Evolutionary conservation across 306 rosid genomes (phyloP), one percentile per base, ranked within the genome.

Genomic region (Mimosa bimucronata): DNA sequence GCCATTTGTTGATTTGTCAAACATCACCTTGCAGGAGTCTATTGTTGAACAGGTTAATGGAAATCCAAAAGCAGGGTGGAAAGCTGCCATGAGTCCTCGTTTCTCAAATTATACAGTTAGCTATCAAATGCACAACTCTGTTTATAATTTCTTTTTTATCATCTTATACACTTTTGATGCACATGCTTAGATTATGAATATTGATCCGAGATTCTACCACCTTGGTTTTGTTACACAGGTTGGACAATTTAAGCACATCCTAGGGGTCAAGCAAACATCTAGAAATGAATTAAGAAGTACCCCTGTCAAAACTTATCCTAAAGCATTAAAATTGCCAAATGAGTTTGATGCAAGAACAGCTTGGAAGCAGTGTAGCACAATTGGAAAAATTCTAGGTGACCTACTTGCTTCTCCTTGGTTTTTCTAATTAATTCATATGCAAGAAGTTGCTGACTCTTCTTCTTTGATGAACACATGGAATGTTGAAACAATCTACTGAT

Each of bases 291-390:
- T 92, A 60, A 42, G 38, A 58, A 79, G 84, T 76, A 44, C 77
- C 57, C 94, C 91, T 40, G 82, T 82, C 15, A 42, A 81, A 68
- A 42, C 88, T 81, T 90, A 95, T 82, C 86, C 96, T 60, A 89
- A 86, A 68, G 88, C 92, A 38, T 83, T 82, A 73, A 86, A 89
- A 80, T 83, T 92, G 89, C 98, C 98, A 9, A 83, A 60, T 71
- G 66, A 66, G 23, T 94, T 94, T 70, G 98, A 95, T 83, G 95
- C 98, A 31, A 95, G 97, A 91, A 89, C 91, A 40, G 91, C 91
- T 78, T 95, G 98, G 98, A 73, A 92, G 1, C 88, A 91, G 38
- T 92, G 98, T 78, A 85, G 71, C 87, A 84, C 89, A 66, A 90
- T 95, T 79, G 95, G 97, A 78, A 90, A 87, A 82, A 92, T 94